These are phyloP conservation scores for Angomonas ambiguus DNA, from an alignment of 208 protist species.

Conservation along the genomic window DNA sequence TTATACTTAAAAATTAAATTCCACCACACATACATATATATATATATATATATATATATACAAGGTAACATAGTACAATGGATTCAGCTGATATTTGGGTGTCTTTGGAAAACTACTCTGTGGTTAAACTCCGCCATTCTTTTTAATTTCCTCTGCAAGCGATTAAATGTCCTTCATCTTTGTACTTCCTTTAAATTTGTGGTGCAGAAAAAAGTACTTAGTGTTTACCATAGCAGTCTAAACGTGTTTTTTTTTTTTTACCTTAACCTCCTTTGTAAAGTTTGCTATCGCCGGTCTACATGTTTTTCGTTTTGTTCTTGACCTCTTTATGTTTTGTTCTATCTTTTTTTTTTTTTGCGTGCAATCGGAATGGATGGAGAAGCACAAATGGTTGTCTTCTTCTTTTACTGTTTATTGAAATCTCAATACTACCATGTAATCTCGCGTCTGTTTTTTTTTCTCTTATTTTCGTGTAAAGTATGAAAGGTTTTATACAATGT, in stretches of 20 bases:
- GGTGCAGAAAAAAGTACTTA: too few relatives aligned
- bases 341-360: constrained; percentile 7
- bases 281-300: too few relatives aligned
- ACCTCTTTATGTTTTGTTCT: neutral
- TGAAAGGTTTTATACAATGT: neutral
- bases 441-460: neutral
- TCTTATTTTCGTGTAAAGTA: neutral
- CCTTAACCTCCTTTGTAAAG: too few relatives aligned
- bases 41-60: too few relatives aligned
- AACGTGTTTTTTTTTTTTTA: too few relatives aligned
- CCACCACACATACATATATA: too few relatives aligned
- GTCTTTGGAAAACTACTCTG: neutral
- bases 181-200: too few relatives aligned
- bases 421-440: neutral
- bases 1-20: neutral
- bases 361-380: too few relatives aligned
- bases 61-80: too few relatives aligned
- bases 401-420: neutral
- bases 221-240: too few relatives aligned
- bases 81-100: too few relatives aligned
- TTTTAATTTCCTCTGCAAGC: constrained; percentile 9
- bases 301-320: neutral
- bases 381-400: neutral
- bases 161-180: neutral
- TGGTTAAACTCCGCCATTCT: constrained; percentile 5